phyloP scores from a whole-genome alignment of 352 stramenopile genomes.

The Phytopythium sindhum region DNA sequence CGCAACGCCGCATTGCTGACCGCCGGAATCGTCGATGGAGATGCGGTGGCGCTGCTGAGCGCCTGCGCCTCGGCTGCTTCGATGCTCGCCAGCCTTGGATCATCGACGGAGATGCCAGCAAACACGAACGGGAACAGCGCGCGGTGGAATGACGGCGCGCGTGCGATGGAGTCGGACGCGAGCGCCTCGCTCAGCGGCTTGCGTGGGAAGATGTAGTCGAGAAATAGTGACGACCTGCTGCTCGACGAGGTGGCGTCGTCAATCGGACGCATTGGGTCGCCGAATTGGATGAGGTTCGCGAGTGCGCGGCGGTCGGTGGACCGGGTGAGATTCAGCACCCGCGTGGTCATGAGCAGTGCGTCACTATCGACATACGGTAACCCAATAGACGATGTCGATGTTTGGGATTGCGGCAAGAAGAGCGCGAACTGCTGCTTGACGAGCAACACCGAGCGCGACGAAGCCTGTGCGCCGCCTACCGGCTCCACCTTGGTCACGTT shows the following conservation, averaged over 20 bases:
- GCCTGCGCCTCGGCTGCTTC: slow-evolving; percentile 19
- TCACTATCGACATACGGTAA: slow-evolving; percentile 14
- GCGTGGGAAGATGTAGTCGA: slow-evolving; percentile 35
- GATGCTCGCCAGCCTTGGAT: slow-evolving; percentile 39
- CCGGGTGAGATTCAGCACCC: not conserved
- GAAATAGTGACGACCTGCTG: slow-evolving; percentile 29
- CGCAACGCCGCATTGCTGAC: slow-evolving; percentile 30
- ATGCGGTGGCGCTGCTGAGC: slow-evolving; percentile 10
- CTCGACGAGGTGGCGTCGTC: slow-evolving; percentile 7
- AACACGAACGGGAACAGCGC: slow-evolving; percentile 46
- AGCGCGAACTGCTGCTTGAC: slow-evolving; percentile 44
- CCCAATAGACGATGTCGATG: slow-evolving; percentile 10
- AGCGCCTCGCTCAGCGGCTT: slow-evolving; percentile 8
- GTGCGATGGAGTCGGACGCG: slow-evolving; percentile 11
- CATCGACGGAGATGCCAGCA: slow-evolving; percentile 30
- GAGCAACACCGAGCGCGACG: slow-evolving; percentile 28
- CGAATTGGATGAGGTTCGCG: slow-evolving; percentile 40
- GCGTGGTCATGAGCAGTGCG: slow-evolving; percentile 9
- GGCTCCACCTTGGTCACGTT: slow-evolving; percentile 22
- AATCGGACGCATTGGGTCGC: slow-evolving; percentile 30
- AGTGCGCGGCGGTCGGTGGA: slow-evolving; percentile 20
- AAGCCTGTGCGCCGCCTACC: slow-evolving; percentile 19
- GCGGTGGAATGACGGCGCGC: slow-evolving; percentile 15
- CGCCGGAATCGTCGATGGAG: slow-evolving; percentile 20
- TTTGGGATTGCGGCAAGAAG: slow-evolving; percentile 1